Base-by-base conservation (phyloP, 352 stramenopile genomes). In the Phytophthora meadii region DNA sequence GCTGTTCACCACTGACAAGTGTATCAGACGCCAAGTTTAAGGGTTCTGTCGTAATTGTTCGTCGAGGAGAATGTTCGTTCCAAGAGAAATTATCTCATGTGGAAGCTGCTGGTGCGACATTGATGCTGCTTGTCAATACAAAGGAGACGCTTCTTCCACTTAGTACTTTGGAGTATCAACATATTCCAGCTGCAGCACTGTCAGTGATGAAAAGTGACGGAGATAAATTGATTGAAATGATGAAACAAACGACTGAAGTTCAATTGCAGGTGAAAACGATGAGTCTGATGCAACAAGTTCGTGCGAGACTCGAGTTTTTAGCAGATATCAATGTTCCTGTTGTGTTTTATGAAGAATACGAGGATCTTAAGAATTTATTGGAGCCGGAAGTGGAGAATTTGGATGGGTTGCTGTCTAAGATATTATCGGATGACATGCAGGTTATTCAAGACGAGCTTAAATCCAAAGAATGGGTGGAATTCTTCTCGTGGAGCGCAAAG, bases 71-170 rank as follows among this genome's bases (percentile, higher is more conserved):
- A 1, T 87, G 78, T 25, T 70, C 75, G 2, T 87, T 87, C 24
- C 62, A 74, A 22, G 40, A 74, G 4, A 87, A 87, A 52, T 17
- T 81, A 28, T 19, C 0, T 6, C 25, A 71, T 58, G 72, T 84
- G 24, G 59, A 37, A 39, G 40, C 28, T 49, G 24, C 52, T 10
- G 54, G 58, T 24, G 61, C 54, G 5, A 3, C n/a, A 15, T 61
- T 37, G 30, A 82, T 87, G 72, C 22, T 84, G 40, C 47, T 87
- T 3, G 68, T 87, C 15, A 87, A 87, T 47, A 65, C 61, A 2
- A 64, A 82, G 28, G 61, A 82, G 5, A 22, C 15, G 24, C 47
- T 74, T 5, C 28, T 87, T 17, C 42, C 37, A 0, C 64, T 84
- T 8, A 68, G 70, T 14, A 67, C 56, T 0, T 49, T 76, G 10